These are phyloP conservation scores for Fragilaria radians DNA, from an alignment of 108 stramenopile genomes.

Conservation along the genomic window DNA sequence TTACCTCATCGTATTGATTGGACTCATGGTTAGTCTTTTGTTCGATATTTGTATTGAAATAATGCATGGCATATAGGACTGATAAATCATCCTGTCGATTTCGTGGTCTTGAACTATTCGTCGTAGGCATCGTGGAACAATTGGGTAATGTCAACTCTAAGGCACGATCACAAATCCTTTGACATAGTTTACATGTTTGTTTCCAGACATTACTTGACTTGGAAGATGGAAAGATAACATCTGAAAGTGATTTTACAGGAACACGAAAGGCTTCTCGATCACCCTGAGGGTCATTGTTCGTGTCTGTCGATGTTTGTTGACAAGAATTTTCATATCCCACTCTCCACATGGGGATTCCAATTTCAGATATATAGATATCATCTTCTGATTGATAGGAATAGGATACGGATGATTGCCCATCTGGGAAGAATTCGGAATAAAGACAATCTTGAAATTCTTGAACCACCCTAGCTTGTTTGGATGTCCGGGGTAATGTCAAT, in stretches of 20 bases:
- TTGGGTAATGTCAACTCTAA: conserved; percentile 2
- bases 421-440: conserved; percentile 4
- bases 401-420: background rate
- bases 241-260: background rate
- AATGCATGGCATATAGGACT: conserved; percentile 19
- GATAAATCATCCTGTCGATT: conserved; percentile 13
- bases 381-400: background rate
- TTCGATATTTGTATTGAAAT: conserved; percentile 6
- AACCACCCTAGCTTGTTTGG: conserved; percentile 2
- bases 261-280: conserved; percentile 14
- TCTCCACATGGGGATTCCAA: conserved; percentile 12
- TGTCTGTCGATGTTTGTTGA: no score
- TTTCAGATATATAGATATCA: conserved; percentile 8
- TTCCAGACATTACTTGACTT: background rate
- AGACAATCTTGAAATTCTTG: conserved; percentile 1
- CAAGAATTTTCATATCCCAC: conserved; percentile 14
- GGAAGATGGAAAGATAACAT: conserved; percentile 5
- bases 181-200: conserved; percentile 3
- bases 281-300: conserved; percentile 5
- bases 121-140: background rate
- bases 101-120: background rate
- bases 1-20: background rate
- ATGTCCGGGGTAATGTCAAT: background rate
- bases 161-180: conserved; percentile 6
- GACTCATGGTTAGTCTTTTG: background rate